A percentile compares a stretch with the other conserved stretches of the same genome.
phyloP scores from a whole-genome alignment of 345 rosid genomes.

The Ceriops tagal region DNA sequence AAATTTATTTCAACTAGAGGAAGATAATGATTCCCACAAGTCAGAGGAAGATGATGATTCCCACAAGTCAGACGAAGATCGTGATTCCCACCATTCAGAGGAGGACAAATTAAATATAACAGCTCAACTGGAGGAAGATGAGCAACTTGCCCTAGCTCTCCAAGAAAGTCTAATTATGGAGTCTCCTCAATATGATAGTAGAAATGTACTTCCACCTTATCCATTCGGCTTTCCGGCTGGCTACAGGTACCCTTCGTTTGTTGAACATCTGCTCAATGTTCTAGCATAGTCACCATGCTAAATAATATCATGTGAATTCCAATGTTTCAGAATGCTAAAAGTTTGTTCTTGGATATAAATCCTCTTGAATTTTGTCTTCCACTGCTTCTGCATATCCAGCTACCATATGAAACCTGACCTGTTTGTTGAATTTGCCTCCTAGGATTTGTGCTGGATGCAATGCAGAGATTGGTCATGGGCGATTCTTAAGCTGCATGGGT shows the following conservation, averaged over 20 bases:
- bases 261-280: conserved; percentile 4
- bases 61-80: conserved; percentile 36
- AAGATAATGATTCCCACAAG: conserved; percentile 34
- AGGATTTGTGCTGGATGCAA: conserved; percentile 97
- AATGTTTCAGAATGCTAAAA: not conserved
- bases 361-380: conserved; percentile 8
- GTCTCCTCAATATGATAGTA: conserved; percentile 48
- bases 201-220: conserved; percentile 46
- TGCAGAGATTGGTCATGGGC: conserved; percentile 82
- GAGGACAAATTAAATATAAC: conserved; percentile 42
- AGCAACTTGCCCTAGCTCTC: conserved; percentile 77
- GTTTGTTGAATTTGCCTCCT: conserved; percentile 18
- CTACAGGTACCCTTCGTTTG: conserved; percentile 49
- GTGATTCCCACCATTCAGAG: conserved; percentile 24
- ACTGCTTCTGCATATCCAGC: not conserved
- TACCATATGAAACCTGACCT: conserved; percentile 14
- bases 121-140: conserved; percentile 88
- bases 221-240: conserved; percentile 51
- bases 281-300: not conserved
- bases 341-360: too few relatives aligned
- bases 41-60: conserved; percentile 43
- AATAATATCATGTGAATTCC: not conserved
- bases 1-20: conserved; percentile 16
- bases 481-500: conserved; percentile 72
- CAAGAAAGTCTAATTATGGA: conserved; percentile 70